Evolutionary conservation across 345 rosid species (phyloP), one percentile per base, ranked within the genome.

Genomic region (Dovyalis caffra): DNA sequence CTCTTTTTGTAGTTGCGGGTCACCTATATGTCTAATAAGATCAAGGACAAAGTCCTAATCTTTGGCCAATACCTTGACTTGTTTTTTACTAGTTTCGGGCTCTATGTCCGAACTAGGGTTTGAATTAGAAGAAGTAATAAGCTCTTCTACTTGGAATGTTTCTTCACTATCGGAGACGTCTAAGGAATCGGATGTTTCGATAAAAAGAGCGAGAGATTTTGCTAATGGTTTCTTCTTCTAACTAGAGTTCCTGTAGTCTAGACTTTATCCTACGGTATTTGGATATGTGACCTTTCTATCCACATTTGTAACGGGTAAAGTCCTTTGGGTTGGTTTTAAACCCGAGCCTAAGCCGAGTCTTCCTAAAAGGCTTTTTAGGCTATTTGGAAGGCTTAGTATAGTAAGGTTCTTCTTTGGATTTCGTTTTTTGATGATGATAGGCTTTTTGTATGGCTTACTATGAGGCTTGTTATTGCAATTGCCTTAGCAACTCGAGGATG

Each of bases 21-120:
- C n/a, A n/a, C n/a, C n/a, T n/a, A n/a, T n/a, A n/a, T n/a, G n/a
- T 10, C 11, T 38, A 3, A 38, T 38, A 14, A 3, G 12, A 11
- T 38, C 14, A 38, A 38, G 43, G 2, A 38, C 2, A 11, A 38
- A 38, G 1, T 38, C 14, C 11, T 38, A 0, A 14, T 10, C 43
- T 0, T 8, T 1, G 3, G 3, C 11, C 0, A 38, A 10, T 11
- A 38, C 9, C 0, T 1, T 38, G n/a, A n/a, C n/a, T 38, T 1
- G 1, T 38, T 38, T 0, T 10, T 8, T 3, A 9, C 1, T 38
- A 2, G 1, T 2, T 8, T 8, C 3, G 10, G n/a, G n/a, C n/a
- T n/a, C n/a, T 2, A 14, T 10, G 0, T 38, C 43, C 2, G 43
- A 38, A 38, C 0, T 1, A 38, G 3, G 2, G 10, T 0, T 38